phyloP scores from a whole-genome alignment of 345 rosid species.

The Trapa bicornis region DNA sequence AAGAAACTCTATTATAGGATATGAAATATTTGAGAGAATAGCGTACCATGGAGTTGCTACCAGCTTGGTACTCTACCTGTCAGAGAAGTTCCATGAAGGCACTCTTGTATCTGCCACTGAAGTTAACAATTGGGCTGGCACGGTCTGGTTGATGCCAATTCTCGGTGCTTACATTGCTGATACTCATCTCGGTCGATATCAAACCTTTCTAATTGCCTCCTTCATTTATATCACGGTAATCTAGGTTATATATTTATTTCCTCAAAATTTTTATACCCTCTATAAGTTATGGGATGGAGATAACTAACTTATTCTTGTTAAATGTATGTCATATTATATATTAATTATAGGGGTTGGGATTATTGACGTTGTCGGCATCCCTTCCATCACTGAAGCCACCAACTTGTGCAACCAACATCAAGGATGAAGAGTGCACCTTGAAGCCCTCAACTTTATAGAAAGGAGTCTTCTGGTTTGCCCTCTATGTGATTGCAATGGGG shows the following conservation, averaged over 20 bases:
- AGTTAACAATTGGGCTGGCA: conserved; percentile 54
- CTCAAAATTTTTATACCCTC: too few relatives aligned
- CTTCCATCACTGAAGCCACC: conserved; percentile 36
- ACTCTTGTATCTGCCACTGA: conserved; percentile 43
- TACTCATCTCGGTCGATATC: conserved; percentile 44
- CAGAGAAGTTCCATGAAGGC: conserved; percentile 42
- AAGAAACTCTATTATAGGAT: conserved; percentile 31
- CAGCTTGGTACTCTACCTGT: conserved; percentile 39
- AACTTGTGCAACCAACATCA: conserved; percentile 22
- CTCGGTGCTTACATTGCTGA: conserved; percentile 56
- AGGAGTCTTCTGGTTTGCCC: conserved; percentile 32
- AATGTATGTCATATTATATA: too few relatives aligned
- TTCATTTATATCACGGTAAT: conserved; percentile 29
- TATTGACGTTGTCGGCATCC: conserved; percentile 39
- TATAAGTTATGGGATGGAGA: too few relatives aligned
- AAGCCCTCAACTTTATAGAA: conserved; percentile 20
- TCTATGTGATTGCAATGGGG: conserved; percentile 32
- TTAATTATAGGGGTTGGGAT: conserved; percentile 34
- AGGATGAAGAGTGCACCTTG: conserved; percentile 15
- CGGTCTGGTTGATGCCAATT: conserved; percentile 49
- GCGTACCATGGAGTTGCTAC: conserved; percentile 53
- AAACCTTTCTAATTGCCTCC: conserved; percentile 38
- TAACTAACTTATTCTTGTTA: not conserved
- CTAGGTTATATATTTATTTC: not conserved
- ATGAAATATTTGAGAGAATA: conserved; percentile 60